These are phyloP conservation scores for Hordeum marinum DNA, from an alignment of 176 grass and related monocot genomes.

Conservation along the genomic window DNA sequence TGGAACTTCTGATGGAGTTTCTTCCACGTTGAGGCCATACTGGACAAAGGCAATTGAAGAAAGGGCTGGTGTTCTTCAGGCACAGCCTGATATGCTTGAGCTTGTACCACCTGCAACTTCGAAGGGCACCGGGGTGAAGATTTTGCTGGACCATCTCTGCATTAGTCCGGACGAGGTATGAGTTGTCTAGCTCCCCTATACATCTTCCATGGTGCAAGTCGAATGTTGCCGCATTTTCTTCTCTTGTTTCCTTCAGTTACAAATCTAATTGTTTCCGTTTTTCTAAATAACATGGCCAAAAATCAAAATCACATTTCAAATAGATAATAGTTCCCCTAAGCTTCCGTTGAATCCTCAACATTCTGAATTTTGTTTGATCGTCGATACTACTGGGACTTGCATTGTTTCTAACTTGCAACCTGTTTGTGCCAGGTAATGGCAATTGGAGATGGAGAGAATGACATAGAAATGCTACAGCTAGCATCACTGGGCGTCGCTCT, in stretches of 20 bases:
- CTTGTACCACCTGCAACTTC: slow-evolving; percentile 83
- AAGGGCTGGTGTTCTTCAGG: slow-evolving; percentile 73
- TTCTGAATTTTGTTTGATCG: neutral
- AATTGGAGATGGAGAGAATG: slow-evolving; percentile 97
- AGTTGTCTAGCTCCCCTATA: neutral
- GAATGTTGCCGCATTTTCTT: neutral
- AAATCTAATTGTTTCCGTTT: neutral
- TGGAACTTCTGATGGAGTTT: slow-evolving; percentile 64
- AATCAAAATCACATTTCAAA: neutral
- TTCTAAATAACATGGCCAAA: neutral
- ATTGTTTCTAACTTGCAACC: neutral
- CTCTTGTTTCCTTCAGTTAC: neutral
- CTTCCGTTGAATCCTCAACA: neutral
- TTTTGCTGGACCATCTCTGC: slow-evolving; percentile 76
- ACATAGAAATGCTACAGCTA: slow-evolving; percentile 86
- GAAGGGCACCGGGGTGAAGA: slow-evolving; percentile 76
- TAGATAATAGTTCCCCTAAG: neutral
- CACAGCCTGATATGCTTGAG: slow-evolving; percentile 92
- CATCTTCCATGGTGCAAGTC: neutral
- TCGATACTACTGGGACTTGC: neutral
- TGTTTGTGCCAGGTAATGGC: slow-evolving; percentile 69
- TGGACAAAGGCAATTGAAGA: slow-evolving; percentile 66
- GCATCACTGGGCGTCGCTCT: slow-evolving; percentile 81
- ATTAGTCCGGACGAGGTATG: slow-evolving; percentile 74
- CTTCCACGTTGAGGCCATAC: slow-evolving; percentile 67